Base-by-base conservation (phyloP, 192 early-diverging fungal species). In the Backusella mclennaniae region DNA sequence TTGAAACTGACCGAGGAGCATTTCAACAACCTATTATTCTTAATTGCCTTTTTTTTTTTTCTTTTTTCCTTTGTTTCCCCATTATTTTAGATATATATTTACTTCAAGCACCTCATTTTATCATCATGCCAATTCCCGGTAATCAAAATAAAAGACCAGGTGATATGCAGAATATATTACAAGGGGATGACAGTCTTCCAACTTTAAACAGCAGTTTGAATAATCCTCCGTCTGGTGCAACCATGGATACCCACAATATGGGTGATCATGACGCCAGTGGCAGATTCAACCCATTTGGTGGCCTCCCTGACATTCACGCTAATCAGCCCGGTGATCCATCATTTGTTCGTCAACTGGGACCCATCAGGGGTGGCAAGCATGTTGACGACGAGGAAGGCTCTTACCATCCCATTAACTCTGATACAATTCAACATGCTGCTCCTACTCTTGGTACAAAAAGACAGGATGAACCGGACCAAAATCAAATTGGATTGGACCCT, bases 381-480 rank as follows among this genome's bases (percentile, higher is more conserved):
- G 5, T 68, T 7, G 33, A 68, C 19, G 67, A 68, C n/a, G 31
- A 68, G 1, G 67, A 68, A 33, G 35, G n/a, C n/a, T 19, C 31
- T 38, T 35, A 9, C 23, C n/a, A 36, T 23, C 41, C n/a, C 3
- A 63, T 29, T 14, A 2, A 63, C 4, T 0, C 6, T 11, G 26
- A 63, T 14, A 63, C 23, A 8, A 63, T 63, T 63, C 56, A 63
- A 63, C 9, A 63, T 11, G 8, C 21, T 41, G 68, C 68, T 69
- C 68, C 68, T 36, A 69, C 19, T 12, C 68, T 69, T 12, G 68
- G 68, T 69, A 36, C 33, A 23, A 69, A 69, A 11, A 69, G 38
- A 21, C n/a, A 35, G 7, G 68, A 69, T 12, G 68, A 69, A 5
- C n/a, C 68, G 23, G 68, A 41, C 35, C 35, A 36, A 11, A 21